phyloP scores from a whole-genome alignment of 495 filamentous ascomycete genomes.

The Evansstolkia leycettana region DNA sequence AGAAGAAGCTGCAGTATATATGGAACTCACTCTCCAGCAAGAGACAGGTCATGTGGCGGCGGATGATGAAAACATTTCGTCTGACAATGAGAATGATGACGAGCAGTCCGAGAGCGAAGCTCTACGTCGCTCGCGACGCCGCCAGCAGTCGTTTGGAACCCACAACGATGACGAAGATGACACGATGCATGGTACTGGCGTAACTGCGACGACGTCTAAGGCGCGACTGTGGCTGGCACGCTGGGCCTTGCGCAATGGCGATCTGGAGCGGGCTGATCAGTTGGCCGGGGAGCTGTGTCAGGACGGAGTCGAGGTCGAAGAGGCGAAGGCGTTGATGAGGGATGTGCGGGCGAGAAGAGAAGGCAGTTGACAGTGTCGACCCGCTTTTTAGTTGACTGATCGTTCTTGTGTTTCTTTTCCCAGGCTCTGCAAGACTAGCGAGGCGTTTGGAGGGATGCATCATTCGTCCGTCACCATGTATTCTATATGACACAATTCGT shows the following conservation, averaged over 20 bases:
- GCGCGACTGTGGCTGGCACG: conserved; percentile 90
- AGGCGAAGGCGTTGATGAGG: conserved; percentile 88
- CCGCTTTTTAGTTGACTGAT: too few species aligned
- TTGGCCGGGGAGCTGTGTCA: conserved; percentile 85
- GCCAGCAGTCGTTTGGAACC: conserved; percentile 21
- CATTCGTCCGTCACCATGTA: too few species aligned
- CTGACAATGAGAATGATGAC: conserved; percentile 33
- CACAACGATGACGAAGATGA: conserved; percentile 41
- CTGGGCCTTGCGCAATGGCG: conserved; percentile 61
- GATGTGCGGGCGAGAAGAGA: conserved; percentile 79
- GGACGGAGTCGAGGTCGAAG: conserved; percentile 94
- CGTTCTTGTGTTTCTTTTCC: too few species aligned
- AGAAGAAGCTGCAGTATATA: conserved; percentile 75
- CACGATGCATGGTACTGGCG: conserved; percentile 49
- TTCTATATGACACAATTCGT: too few species aligned
- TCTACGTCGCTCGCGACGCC: not conserved
- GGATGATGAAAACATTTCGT: conserved; percentile 16
- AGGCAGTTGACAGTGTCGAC: conserved; percentile 7
- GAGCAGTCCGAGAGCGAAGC: conserved; percentile 20
- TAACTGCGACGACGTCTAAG: conserved; percentile 79
- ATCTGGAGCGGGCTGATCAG: conserved; percentile 63
- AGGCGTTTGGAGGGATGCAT: too few species aligned
- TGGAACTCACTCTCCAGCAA: conserved; percentile 89
- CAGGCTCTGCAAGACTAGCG: too few species aligned
- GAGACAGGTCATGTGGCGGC: conserved; percentile 47